Conservation (phyloP, 305 asterid genomes). For the Solanum hybrid region DNA sequence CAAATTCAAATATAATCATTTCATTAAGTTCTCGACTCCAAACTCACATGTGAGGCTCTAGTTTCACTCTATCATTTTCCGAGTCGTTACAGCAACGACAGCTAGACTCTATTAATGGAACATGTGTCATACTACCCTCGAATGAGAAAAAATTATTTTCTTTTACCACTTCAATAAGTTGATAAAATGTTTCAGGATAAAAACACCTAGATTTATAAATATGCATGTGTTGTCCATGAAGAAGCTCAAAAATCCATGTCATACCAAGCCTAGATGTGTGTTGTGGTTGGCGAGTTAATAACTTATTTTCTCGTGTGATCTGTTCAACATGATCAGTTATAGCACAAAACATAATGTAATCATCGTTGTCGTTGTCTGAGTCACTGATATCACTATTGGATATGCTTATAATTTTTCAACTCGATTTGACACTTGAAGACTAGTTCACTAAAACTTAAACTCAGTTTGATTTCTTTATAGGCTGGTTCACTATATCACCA, state of each 20-base stretch:
- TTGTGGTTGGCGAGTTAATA: background rate
- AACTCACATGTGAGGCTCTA: no score
- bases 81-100: no score
- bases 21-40: no score
- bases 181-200: background rate
- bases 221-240: background rate
- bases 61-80: no score
- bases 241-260: background rate
- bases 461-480: no score
- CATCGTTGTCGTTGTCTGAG: background rate
- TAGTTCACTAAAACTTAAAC: no score
- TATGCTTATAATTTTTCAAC: background rate
- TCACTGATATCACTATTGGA: background rate
- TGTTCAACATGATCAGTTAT: background rate
- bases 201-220: background rate
- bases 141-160: background rate
- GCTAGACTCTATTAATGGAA: background rate
- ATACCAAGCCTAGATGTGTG: background rate
- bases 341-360: background rate
- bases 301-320: background rate
- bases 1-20: no score
- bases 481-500: background rate
- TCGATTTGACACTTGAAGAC: background rate
- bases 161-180: background rate
- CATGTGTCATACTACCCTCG: background rate